Conservation (phyloP, 2,329 filamentous ascomycete species). For the Paecilomyces sp. region DNA sequence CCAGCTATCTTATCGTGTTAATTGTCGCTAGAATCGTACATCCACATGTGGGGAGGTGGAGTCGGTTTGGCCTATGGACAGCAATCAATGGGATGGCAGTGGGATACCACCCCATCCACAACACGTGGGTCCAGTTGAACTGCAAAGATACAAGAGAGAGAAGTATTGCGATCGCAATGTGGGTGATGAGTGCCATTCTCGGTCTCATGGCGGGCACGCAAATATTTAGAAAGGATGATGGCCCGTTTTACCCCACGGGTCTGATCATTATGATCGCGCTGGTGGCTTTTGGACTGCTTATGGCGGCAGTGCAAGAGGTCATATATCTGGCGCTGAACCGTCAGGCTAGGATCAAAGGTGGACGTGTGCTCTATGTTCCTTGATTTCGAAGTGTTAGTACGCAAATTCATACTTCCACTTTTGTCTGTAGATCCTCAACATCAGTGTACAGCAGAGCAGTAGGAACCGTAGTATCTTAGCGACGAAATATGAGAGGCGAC, state of each 20-base stretch:
- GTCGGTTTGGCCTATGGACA: conserved; percentile 46
- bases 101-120: conserved; percentile 48
- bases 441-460: background rate
- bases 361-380: background rate
- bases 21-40: conserved; percentile 37
- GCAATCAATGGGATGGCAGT: conserved; percentile 45
- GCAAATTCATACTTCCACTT: background rate
- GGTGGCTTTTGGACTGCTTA: conserved; percentile 34
- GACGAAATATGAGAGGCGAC: too few species aligned
- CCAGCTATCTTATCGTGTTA: conserved; percentile 40
- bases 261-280: conserved; percentile 41
- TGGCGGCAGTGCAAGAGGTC: conserved; percentile 33
- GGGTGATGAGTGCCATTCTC: conserved; percentile 46
- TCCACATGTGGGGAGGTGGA: conserved; percentile 42
- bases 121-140: conserved; percentile 48
- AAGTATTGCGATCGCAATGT: conserved; percentile 44
- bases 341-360: background rate
- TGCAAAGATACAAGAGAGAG: conserved; percentile 41
- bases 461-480: background rate
- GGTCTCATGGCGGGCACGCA: conserved; percentile 47
- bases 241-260: conserved; percentile 40
- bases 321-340: conserved; percentile 35
- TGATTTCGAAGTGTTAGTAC: background rate
- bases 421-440: background rate
- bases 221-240: conserved; percentile 40